phyloP scores from a whole-genome alignment of 768 basidiomycete species.

The Boletus subcaerulescens region DNA sequence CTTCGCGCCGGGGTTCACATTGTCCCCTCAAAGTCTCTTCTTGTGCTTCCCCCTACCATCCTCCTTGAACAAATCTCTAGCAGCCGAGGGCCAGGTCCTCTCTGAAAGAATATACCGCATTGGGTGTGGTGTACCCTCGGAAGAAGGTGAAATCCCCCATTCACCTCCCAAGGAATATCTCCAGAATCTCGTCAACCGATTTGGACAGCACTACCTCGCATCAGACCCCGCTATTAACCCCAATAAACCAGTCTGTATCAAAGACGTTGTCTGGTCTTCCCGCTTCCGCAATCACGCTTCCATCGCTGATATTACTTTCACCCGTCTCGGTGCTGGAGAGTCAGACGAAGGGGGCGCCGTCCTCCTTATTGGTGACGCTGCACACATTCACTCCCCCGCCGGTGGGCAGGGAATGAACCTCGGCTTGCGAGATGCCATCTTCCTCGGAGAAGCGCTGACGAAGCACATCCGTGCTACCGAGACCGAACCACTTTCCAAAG shows the following conservation, averaged over 20 bases:
- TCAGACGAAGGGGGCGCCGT: conserved; percentile 13
- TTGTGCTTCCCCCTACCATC: conserved; percentile 37
- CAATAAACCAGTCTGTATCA: conserved; percentile 32
- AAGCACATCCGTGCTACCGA: conserved; percentile 30
- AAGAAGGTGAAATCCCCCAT: conserved; percentile 35
- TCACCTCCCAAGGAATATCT: conserved; percentile 42
- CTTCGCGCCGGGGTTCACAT: conserved; percentile 16
- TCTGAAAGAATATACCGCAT: conserved; percentile 37
- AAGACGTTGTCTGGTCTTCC: conserved; percentile 43
- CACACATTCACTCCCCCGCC: conserved; percentile 52
- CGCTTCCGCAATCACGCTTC: conserved; percentile 44
- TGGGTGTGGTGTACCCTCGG: conserved; percentile 36
- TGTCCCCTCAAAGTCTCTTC: conserved; percentile 33
- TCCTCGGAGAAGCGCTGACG: conserved; percentile 41
- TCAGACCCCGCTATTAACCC: conserved; percentile 35
- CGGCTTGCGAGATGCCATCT: conserved; percentile 52
- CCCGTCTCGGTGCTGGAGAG: conserved; percentile 22
- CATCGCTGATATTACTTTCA: conserved; percentile 39
- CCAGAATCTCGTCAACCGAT: conserved; percentile 42
- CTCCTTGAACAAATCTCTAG: conserved; percentile 20
- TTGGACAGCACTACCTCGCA: conserved; percentile 35
- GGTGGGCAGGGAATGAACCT: conserved; percentile 61
- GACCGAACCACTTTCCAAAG: conserved; percentile 5
- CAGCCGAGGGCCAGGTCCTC: conserved; percentile 2
- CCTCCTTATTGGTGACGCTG: conserved; percentile 45